Conservation (phyloP, 371 early-diverging fungal genomes). For the Saksenaea oblongispora region DNA sequence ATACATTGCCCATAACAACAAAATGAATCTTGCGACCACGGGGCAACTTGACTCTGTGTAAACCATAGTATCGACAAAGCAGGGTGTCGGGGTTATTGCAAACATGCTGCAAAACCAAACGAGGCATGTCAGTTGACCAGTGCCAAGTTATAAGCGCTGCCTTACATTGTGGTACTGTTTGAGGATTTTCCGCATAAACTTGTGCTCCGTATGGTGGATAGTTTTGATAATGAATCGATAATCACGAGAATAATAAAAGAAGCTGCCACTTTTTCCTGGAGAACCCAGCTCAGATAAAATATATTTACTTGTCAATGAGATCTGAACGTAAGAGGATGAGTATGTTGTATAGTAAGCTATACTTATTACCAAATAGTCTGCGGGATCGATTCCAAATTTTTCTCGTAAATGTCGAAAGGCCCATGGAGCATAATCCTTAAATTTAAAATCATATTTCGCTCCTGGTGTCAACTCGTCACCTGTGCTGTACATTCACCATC, state of each 20-base stretch:
- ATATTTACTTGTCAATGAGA: constrained; percentile 89
- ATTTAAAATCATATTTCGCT: constrained; percentile 94
- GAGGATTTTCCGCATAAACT: constrained; percentile 79
- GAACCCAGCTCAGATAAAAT: constrained; percentile 88
- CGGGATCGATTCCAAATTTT: constrained; percentile 81
- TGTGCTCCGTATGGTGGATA: constrained; percentile 86
- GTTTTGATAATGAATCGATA: constrained; percentile 97
- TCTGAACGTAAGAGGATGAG: constrained; percentile 26
- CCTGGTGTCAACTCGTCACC: constrained; percentile 91
- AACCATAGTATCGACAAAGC: constrained; percentile 90
- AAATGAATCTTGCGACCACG: constrained; percentile 93
- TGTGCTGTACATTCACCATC: constrained; percentile 39
- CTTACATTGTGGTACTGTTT: constrained; percentile 71
- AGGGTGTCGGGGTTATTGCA: constrained; percentile 90
- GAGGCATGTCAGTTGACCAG: neutral
- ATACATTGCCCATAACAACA: constrained; percentile 98
- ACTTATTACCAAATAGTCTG: constrained; percentile 80
- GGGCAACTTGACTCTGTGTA: constrained; percentile 95
- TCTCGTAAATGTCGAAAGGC: constrained; percentile 87
- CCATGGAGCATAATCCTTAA: constrained; percentile 96
- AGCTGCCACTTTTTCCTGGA: constrained; percentile 88
- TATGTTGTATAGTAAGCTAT: neutral
- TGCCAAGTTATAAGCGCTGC: neutral
- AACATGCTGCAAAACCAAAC: constrained; percentile 64
- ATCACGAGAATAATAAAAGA: constrained; percentile 93